Evolutionary conservation across 2,329 filamentous ascomycete genomes (phyloP).

Genomic region (Lachnellula subtilissima): DNA sequence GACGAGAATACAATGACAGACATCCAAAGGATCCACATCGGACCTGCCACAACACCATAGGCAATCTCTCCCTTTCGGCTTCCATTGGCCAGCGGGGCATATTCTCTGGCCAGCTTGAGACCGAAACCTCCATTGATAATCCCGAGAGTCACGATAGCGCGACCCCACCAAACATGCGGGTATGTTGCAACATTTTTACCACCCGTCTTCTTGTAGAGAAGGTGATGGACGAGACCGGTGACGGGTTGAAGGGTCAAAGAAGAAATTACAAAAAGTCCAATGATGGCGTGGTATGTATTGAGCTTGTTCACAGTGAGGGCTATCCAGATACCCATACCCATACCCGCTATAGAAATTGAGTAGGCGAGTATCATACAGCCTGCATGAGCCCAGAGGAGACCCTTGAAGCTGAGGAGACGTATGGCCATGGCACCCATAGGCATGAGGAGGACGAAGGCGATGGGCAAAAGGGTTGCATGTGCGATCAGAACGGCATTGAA

Average conservation of each 20-base stretch:
- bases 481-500: conserved; percentile 24
- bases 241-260: conserved; percentile 53
- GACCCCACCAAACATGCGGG: conserved; percentile 57
- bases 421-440: conserved; percentile 58
- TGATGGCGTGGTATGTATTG: conserved; percentile 42
- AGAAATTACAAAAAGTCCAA: conserved; percentile 51
- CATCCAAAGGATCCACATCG: conserved; percentile 46
- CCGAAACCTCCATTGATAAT: conserved; percentile 62
- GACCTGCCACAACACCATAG: conserved; percentile 51
- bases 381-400: conserved; percentile 44
- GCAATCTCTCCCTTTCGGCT: conserved; percentile 39
- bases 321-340: conserved; percentile 51
- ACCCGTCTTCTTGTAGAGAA: conserved; percentile 40
- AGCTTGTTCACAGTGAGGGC: conserved; percentile 18
- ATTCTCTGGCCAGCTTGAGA: conserved; percentile 41
- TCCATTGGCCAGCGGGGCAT: conserved; percentile 27
- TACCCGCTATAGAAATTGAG: conserved; percentile 53
- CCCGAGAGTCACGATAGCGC: conserved; percentile 51
- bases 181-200: conserved; percentile 46
- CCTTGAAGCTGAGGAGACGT: conserved; percentile 49
- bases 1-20: conserved; percentile 25
- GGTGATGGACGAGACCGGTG: conserved; percentile 54
- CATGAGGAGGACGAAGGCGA: conserved; percentile 54
- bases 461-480: conserved; percentile 54
- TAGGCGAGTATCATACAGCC: conserved; percentile 52